Percentiles rank a stretch among this genome's conserved stretches.
Conservation (phyloP, 345 rosid species). For the Euclidium syriacum region DNA sequence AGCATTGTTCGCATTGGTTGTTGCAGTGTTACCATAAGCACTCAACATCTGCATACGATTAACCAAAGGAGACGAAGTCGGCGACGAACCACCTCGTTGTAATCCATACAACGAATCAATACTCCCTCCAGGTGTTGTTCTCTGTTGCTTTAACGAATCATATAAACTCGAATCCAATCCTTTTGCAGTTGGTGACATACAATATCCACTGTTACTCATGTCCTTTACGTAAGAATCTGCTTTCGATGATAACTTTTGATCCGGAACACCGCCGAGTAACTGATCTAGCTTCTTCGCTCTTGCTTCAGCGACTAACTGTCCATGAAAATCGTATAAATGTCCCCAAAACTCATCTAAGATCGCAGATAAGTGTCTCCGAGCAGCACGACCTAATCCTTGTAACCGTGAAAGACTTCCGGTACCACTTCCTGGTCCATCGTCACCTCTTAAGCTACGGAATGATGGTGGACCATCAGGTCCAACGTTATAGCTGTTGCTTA, state of each 20-base stretch:
- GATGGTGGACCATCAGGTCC: conserved; percentile 76
- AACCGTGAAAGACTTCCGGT: conserved; percentile 89
- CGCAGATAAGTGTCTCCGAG: conserved; percentile 72
- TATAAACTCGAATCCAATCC: conserved; percentile 51
- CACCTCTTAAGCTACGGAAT: conserved; percentile 73
- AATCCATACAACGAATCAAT: conserved; percentile 55
- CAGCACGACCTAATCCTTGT: conserved; percentile 95
- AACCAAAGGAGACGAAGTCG: conserved; percentile 44
- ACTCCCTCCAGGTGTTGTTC: conserved; percentile 41
- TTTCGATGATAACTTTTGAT: conserved; percentile 47
- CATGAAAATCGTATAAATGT: conserved; percentile 76
- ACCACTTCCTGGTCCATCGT: conserved; percentile 83
- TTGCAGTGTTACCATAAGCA: conserved; percentile 58
- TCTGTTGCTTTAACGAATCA: conserved; percentile 56
- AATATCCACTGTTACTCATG: conserved; percentile 38
- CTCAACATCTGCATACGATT: conserved; percentile 48
- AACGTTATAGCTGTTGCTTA: conserved; percentile 38
- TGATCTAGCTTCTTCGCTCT: conserved; percentile 55
- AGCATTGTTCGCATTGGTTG: conserved; percentile 25
- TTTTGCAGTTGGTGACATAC: conserved; percentile 46
- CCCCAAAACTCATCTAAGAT: conserved; percentile 95
- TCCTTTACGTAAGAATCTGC: conserved; percentile 49
- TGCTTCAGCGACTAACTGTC: conserved; percentile 64
- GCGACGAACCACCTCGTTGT: conserved; percentile 54
- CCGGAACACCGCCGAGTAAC: conserved; percentile 47